Evolutionary conservation across 768 basidiomycete genomes (phyloP), one percentile per base, ranked within the genome.

Genomic region (Tulasnella sp.): DNA sequence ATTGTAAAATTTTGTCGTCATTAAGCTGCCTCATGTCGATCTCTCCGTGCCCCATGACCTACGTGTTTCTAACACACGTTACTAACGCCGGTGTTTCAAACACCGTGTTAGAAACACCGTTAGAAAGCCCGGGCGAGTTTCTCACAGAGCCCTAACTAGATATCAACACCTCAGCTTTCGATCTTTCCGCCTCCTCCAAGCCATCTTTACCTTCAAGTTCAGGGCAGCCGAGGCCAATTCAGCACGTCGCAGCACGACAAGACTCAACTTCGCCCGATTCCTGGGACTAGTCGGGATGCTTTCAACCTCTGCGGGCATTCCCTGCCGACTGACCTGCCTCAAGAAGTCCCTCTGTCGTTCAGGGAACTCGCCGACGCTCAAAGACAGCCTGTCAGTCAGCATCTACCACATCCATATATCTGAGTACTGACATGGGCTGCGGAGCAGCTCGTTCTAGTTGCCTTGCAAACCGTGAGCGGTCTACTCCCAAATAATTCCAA

Each of bases 401-500:
- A 52, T 42, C 18, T 21, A 42, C 40, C 4, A 24, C 27, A 16
- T 14, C 24, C 3, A 19, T 36, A 3, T 52, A 52, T 8, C n/a
- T 10, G 6, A 52, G 14, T 52, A 52, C 52, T 52, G 52, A 52
- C 52, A n/a, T 52, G 21, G n/a, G 52, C 24, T 52, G 52, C 7
- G 24, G 52, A 18, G 14, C 39, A 74, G 73, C 39, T 74, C 39
- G 38, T 31, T 31, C 73, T 74, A 4, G 38, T 74, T 21, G 38
- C 14, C 38, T 31, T 74, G 9, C 73, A 74, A 46, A 46, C 44
- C 0, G 73, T 39, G 3, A 74, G 39, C 73, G 73, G 73, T 46
- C 39, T 74, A 18, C 31, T 74, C 27, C 73, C 42, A 74, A 74
- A 74, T 74, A 46, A 36, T 40, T 12, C 73, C 73, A 74, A 40